Base-by-base conservation (phyloP, 2,329 filamentous ascomycete species). In the Pestalotiopsis sp. region DNA sequence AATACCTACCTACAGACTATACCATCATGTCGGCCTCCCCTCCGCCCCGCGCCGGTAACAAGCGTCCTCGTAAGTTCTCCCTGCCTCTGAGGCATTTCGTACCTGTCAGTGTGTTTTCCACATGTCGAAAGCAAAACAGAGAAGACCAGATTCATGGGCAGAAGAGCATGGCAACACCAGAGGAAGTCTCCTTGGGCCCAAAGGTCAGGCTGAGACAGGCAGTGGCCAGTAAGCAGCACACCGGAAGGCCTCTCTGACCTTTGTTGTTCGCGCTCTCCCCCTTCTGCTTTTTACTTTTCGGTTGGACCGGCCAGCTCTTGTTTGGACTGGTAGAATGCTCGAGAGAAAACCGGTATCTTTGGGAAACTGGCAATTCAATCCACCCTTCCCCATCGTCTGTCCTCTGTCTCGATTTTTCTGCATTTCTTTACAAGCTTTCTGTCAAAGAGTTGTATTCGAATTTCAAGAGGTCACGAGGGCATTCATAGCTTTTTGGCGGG, bases 21-120 rank as follows among this genome's bases (percentile, higher is more conserved):
- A 11, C 27, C 31, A 62, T 39, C 11, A 62, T 62, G 59, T 62
- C 59, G 68, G 60, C 65, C 41, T 70, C 68, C 45, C 68, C 68
- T 49, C 72, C 74, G 61, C 73, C 71, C 62, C 76, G 75, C 31
- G 72, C 73, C 69, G 75, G 75, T n/a, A 36, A 62, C 49, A 78
- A 77, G 69, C 73, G 76, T 67, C 75, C 73, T 68, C 74, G 76
- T 78, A 76, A 75, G 76, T 78, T 56, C n/a, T 38, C 27, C 31
- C 31, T 9, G 23, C 62, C 62, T 41, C 62, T 14, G 13, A 27
- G 57, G 25, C 57, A 27, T 60, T 27, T 17, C 12, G 57, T 27
- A 36, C 20, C 23, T 12, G 20, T 60, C 41, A 41, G 23, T 25
- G 52, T 63, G 61, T 62, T 23, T 64, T 23, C n/a, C 20, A 39